A percentile compares a stretch with the other conserved stretches of the same genome.
Conservation (phyloP, 306 rosid genomes). For the Arachis hypogaea region DNA sequence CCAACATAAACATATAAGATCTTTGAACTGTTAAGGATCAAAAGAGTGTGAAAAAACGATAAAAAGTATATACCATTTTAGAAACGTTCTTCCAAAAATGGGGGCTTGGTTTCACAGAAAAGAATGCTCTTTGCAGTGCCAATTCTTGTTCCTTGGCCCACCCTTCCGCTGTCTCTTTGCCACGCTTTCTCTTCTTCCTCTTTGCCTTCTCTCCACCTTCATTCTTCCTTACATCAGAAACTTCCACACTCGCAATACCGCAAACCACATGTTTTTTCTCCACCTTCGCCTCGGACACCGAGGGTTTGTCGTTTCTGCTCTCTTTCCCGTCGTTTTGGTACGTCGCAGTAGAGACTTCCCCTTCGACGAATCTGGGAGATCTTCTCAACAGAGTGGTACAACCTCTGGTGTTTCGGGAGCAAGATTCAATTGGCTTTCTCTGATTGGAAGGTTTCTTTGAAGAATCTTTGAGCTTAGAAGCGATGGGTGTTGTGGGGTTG, state of each 20-base stretch:
- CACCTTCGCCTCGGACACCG: conserved; percentile 16
- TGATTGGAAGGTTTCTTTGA: conserved; percentile 18
- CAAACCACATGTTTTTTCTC: conserved; percentile 9
- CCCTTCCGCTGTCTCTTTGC: conserved; percentile 40
- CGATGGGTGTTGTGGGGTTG: not conserved
- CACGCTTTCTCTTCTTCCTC: conserved; percentile 70
- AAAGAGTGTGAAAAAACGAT: too few relatives aligned
- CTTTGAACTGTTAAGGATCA: too few relatives aligned
- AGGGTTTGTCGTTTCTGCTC: conserved; percentile 14
- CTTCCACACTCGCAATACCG: conserved; percentile 22
- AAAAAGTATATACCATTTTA: conserved; percentile 56
- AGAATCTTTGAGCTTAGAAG: not conserved
- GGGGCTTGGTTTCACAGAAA: conserved; percentile 72
- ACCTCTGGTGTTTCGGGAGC: not conserved
- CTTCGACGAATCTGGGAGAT: conserved; percentile 47
- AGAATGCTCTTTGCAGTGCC: conserved; percentile 69
- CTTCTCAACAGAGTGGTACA: conserved; percentile 31
- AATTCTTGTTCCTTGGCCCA: conserved; percentile 84
- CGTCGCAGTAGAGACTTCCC: not conserved
- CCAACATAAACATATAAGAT: conserved; percentile 55
- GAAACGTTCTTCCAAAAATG: conserved; percentile 93
- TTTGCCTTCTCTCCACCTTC: conserved; percentile 37
- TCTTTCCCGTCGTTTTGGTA: conserved; percentile 16
- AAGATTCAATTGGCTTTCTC: conserved; percentile 7
- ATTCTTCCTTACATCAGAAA: conserved; percentile 13